These are phyloP conservation scores for Thraustochytrium sp. DNA, from an alignment of 352 stramenopile genomes.

Conservation along the genomic window DNA sequence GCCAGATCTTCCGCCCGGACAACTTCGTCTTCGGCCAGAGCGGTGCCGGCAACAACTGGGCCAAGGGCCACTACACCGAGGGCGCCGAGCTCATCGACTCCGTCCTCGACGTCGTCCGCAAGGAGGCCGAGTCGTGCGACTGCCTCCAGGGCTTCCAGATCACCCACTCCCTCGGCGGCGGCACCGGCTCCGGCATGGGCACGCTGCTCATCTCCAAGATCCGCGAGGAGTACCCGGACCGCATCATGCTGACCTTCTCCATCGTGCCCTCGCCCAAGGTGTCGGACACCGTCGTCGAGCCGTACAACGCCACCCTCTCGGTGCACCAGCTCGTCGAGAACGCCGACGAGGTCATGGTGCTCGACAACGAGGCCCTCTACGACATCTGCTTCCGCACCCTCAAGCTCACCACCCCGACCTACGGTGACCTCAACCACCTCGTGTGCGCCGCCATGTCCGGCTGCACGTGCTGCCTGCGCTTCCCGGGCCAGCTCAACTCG, in stretches of 20 bases:
- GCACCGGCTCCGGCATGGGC: constrained; percentile 96
- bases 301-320: constrained; percentile 99
- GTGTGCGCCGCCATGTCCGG: constrained; percentile 96
- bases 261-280: constrained; percentile 93
- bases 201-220: constrained; percentile 55
- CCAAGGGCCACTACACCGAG: constrained; percentile 99
- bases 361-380: constrained; percentile 99
- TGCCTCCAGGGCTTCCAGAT: constrained; percentile 99
- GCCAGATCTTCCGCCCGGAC: constrained; percentile 94
- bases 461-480: constrained; percentile 96
- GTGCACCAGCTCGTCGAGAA: constrained; percentile 99
- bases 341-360: constrained; percentile 97
- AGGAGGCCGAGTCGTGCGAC: constrained; percentile 95
- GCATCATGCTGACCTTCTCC: constrained; percentile 99
- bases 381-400: constrained; percentile 99
- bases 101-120: constrained; percentile 95
- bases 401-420: constrained; percentile 96
- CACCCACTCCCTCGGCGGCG: constrained; percentile 97
- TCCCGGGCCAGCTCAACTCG: constrained; percentile 97
- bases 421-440: constrained; percentile 97
- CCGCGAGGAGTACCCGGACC: constrained; percentile 63
- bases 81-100: constrained; percentile 96
- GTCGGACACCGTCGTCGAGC: constrained; percentile 97
- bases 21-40: constrained; percentile 99
- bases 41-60: constrained; percentile 97